A percentile compares a stretch with the other conserved stretches of the same genome.
Conservation (phyloP, 345 rosid species). For the Pistacia integerrima region DNA sequence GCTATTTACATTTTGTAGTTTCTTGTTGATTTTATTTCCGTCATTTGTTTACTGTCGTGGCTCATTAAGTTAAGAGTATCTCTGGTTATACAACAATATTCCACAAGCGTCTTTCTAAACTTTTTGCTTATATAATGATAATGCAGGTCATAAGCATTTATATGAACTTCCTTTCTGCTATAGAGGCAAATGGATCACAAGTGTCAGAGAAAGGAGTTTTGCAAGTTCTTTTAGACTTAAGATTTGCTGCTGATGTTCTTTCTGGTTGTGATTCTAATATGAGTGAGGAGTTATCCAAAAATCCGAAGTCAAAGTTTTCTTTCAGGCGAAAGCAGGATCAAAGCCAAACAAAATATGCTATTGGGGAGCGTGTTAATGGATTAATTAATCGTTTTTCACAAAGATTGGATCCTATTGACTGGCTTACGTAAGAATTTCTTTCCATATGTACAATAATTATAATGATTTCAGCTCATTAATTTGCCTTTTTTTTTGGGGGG, state of each 20-base stretch:
- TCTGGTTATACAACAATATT: slow-evolving; percentile 11
- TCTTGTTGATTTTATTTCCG: background rate
- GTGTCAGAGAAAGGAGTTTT: slow-evolving; percentile 95
- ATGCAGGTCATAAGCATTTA: slow-evolving; percentile 77
- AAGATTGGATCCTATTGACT: slow-evolving; percentile 95
- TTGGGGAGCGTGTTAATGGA: slow-evolving; percentile 58
- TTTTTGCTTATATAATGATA: slow-evolving; percentile 17
- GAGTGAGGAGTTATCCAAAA: slow-evolving; percentile 53
- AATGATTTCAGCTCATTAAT: background rate
- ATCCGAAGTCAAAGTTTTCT: slow-evolving; percentile 50
- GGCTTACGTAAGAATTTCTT: slow-evolving; percentile 82
- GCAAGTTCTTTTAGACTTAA: slow-evolving; percentile 84
- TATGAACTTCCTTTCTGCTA: slow-evolving; percentile 66
- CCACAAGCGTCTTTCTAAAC: slow-evolving; percentile 19
- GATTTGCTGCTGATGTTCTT: slow-evolving; percentile 81
- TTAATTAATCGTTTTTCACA: slow-evolving; percentile 59
- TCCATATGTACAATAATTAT: slow-evolving; percentile 9
- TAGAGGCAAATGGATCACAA: slow-evolving; percentile 59
- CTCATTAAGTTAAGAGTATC: background rate
- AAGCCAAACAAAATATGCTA: slow-evolving; percentile 48
- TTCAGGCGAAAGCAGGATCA: slow-evolving; percentile 73
- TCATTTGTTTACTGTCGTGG: background rate
- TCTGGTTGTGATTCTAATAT: slow-evolving; percentile 68
- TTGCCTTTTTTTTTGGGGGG: background rate
- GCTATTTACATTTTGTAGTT: background rate